A percentile compares a stretch with the other conserved stretches of the same genome.
Evolutionary conservation across 352 stramenopile genomes (phyloP).

Genomic region (Phytophthora pisi): DNA sequence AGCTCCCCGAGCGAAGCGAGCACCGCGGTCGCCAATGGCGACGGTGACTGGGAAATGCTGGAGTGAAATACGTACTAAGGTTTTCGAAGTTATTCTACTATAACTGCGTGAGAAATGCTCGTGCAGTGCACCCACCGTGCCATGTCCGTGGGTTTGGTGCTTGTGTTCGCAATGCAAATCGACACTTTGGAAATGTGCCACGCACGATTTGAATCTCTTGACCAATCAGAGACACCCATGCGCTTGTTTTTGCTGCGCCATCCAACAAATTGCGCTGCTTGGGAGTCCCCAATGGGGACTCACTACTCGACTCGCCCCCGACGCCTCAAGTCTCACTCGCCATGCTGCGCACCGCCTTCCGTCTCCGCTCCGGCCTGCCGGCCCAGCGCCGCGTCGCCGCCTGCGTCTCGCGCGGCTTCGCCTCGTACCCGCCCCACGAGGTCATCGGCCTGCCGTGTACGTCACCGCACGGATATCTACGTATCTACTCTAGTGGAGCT

Average conservation of each 20-base stretch:
- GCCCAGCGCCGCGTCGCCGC: constrained; percentile 45
- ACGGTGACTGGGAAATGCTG: constrained; percentile 40
- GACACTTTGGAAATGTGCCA: background rate
- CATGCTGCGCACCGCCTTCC: constrained; percentile 74
- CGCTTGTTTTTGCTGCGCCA: constrained; percentile 16
- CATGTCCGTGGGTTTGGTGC: too few relatives aligned
- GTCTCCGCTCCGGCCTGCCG: constrained; percentile 41
- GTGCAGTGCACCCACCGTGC: background rate
- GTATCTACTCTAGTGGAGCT: background rate
- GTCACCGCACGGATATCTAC: background rate
- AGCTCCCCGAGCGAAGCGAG: constrained; percentile 21
- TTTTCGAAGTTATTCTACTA: background rate
- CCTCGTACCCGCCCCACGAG: constrained; percentile 80
- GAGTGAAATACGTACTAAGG: constrained; percentile 16
- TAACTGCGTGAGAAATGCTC: constrained; percentile 10
- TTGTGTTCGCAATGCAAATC: too few relatives aligned
- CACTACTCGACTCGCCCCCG: constrained; percentile 23
- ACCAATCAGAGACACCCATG: constrained; percentile 9
- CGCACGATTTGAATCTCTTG: constrained; percentile 9
- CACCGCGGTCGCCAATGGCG: constrained; percentile 9
- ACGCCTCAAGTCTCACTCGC: constrained; percentile 12
- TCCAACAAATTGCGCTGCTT: constrained; percentile 34
- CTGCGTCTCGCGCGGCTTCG: constrained; percentile 52
- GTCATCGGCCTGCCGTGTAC: constrained; percentile 80
- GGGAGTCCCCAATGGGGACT: too few relatives aligned